Percentiles rank a stretch among this genome's conserved stretches.
Evolutionary conservation across 1,139 yeast species (phyloP).

Genomic region (Suhomyces atakaporum): DNA sequence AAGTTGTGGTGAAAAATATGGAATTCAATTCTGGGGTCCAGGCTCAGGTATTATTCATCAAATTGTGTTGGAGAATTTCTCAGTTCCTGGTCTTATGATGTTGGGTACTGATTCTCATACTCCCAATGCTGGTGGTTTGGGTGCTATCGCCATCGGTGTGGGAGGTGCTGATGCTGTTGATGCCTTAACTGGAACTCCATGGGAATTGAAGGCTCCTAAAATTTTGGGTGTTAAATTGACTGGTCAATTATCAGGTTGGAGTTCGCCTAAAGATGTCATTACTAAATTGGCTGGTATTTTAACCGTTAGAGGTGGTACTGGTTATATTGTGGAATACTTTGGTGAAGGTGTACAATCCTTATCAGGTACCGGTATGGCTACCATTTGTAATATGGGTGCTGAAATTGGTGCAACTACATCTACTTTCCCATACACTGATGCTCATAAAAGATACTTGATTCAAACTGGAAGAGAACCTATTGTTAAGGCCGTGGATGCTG

Average conservation of each 20-base stretch:
- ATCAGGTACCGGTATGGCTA: conserved; percentile 98
- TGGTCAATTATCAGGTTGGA: conserved; percentile 87
- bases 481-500: conserved; percentile 75
- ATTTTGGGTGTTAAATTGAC: conserved; percentile 88
- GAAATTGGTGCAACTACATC: conserved; percentile 99
- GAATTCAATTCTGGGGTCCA: conserved; percentile 98
- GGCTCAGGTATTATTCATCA: conserved; percentile 99
- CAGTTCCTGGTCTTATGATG: conserved; percentile 95
- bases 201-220: conserved; percentile 98
- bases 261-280: conserved; percentile 95
- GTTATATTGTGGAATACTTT: conserved; percentile 90
- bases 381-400: conserved; percentile 99
- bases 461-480: conserved; percentile 83
- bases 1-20: conserved; percentile 88
- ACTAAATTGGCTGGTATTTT: conserved; percentile 84
- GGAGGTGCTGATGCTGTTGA: conserved; percentile 99
- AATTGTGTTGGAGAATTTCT: conserved; percentile 91
- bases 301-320: conserved; percentile 98
- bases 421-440: conserved; percentile 90
- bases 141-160: conserved; percentile 96
- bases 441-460: conserved; percentile 75
- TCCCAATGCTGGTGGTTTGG: conserved; percentile 97
- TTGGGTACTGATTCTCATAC: conserved; percentile 97
- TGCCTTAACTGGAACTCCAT: conserved; percentile 94
- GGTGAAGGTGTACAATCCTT: conserved; percentile 88